phyloP scores from a whole-genome alignment of 140 eudicot species.

The Stevia rebaudiana region DNA sequence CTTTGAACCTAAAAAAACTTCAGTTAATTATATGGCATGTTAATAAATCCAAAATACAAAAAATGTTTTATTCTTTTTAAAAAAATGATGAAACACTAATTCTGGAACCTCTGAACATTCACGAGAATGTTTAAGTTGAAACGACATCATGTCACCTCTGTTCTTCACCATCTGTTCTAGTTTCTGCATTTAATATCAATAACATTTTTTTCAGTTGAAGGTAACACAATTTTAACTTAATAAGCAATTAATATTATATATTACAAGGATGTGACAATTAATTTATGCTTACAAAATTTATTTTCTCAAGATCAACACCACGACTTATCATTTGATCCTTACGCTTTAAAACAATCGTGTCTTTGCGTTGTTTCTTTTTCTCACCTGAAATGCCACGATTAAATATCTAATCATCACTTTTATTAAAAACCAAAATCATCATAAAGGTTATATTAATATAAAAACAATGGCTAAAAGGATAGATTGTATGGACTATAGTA shows the following conservation, averaged over 20 bases:
- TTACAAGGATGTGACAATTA: background rate
- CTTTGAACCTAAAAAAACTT: constrained; percentile 52
- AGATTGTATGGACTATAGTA: background rate
- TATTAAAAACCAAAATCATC: background rate
- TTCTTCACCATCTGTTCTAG: constrained; percentile 70
- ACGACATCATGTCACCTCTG: constrained; percentile 52
- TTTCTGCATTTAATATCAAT: constrained; percentile 48
- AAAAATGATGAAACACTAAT: background rate
- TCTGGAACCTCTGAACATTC: constrained; percentile 81
- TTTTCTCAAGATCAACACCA: constrained; percentile 84
- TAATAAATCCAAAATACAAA: background rate
- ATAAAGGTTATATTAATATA: background rate
- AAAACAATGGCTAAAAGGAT: background rate
- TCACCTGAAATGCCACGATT: constrained; percentile 52
- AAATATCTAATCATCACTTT: constrained; percentile 6
- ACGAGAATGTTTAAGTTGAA: constrained; percentile 66
- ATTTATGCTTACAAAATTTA: constrained; percentile 57
- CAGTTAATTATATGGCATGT: constrained; percentile 2
- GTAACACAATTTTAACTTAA: background rate
- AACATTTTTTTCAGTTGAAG: constrained; percentile 8
- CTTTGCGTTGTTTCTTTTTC: constrained; percentile 80
- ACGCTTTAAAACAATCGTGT: constrained; percentile 64
- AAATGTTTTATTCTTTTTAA: constrained; percentile 6
- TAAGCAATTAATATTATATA: background rate
- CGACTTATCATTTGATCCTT: constrained; percentile 69